Evolutionary conservation across 805 yeast genomes (phyloP), one percentile per base, ranked within the genome.

Genomic region (Saccharomycopsis oosterbeekiorum): DNA sequence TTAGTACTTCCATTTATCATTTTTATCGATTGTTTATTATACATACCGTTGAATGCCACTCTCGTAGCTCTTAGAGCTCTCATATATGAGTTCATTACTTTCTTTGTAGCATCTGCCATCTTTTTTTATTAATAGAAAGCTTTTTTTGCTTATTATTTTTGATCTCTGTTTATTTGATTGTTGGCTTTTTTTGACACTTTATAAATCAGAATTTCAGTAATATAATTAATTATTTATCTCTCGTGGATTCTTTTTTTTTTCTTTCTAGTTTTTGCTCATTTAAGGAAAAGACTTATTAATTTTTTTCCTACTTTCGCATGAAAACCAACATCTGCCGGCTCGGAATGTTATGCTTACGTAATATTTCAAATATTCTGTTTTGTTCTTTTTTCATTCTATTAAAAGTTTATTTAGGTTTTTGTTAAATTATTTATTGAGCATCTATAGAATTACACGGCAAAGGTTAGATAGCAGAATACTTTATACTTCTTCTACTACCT

Each of bases 41-140:
- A 55, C 64, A 65, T 67, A 59, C 71, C 66, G 55, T 63, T 62
- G 62, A 73, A 73, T 19, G 76, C 76, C 26, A 69, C 57, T 17
- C 66, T 63, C 19, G 74, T 67, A 15, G 76, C 71, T 66, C 89
- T 79, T 40, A 87, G 72, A 1, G 89, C 86, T 57, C 76, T 75
- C 71, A 87, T 81, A 70, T 86, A 88, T 0, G 91, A 90, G 37
- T 76, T 69, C 42, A 79, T 66, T 1, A 80, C 78, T 65, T 55
- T 37, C 41, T 58, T 53, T 4, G 59, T 42, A 17, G 40, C 5
- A 15, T 14, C 73, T 65, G 17, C 70, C 65, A 34, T 68, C 62
- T 54, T 66, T 6, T 19, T 42, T 11, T 29, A 6, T n/a, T n/a
- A n/a, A n/a, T 4, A 29, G 34, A 4, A 29, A 29, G 6, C 6